Base-by-base conservation (phyloP, 2,329 filamentous ascomycete species). In the Alternaria atra region DNA sequence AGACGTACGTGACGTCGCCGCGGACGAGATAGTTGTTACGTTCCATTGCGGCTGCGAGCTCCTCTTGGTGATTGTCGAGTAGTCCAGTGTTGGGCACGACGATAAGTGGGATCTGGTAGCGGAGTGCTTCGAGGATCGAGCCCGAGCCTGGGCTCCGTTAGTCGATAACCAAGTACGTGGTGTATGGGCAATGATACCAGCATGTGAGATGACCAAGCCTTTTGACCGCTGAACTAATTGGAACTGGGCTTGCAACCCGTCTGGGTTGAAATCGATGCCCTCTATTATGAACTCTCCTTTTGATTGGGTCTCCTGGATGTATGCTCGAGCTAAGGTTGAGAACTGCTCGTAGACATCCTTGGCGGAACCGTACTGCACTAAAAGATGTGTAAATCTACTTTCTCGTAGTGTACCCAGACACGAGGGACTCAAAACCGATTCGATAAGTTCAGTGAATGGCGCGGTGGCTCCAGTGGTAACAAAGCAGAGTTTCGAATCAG, bases 401-500 rank as follows among this genome's bases (percentile, higher is more conserved):
- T 80, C 72, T 10, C 77, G 73, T 12, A 98, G 84, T 5, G 84
- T 82, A 6, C 81, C 68, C 63, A 96, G 83, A 73, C 95, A 94
- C 0, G 77, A 69, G 0, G 85, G 80, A 17, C 84, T 80, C 6
- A 96, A 81, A 10, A 90, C 86, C 32, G 90, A 86, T 43, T 84
- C 80, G 57, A 97, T 85, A 2, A 99, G 86, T 6, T 84, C 79
- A 53, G 85, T 84, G 79, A 99, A 99, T 20, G 90, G 87, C 15
- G 94, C 93, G 0, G 94, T 99, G 6, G 95, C 94, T 58, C 95
- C 95, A 30, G 97, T 91, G 0, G 95, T 98, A 56, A 97, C 90
- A 67, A 99, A 91, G 76, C 92, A 95, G 54, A 82, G 82, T 64
- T 82, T 84, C 43, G 69, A 69, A 23, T 54, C 53, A 40, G 66